Percentiles rank a stretch among this genome's conserved stretches.
Conservation (phyloP, 305 asterid species). For the Solanum hybrid region DNA sequence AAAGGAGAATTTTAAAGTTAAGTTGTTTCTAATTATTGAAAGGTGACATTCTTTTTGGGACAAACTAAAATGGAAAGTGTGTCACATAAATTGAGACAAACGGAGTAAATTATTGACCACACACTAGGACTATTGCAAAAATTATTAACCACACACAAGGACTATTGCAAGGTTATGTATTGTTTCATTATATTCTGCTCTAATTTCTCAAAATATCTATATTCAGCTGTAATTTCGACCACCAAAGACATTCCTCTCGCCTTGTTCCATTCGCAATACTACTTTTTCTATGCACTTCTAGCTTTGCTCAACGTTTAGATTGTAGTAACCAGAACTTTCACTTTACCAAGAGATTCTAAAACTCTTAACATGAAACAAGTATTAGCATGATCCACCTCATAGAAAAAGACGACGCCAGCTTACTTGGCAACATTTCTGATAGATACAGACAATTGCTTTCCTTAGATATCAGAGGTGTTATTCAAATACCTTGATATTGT, state of each 20-base stretch:
- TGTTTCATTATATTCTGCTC: not conserved
- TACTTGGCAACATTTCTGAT: not conserved
- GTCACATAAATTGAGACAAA: not conserved
- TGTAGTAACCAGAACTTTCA: not conserved
- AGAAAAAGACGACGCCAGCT: not conserved
- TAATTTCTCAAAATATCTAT: not conserved
- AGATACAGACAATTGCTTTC: not conserved
- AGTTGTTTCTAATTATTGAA: not conserved
- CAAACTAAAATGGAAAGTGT: not conserved
- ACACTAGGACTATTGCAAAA: not conserved
- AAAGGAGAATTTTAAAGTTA: not conserved
- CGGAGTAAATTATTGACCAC: not conserved
- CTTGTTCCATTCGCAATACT: not conserved
- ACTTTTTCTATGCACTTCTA: not conserved
- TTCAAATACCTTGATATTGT: not conserved
- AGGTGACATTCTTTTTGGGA: not conserved
- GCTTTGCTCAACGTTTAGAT: not conserved
- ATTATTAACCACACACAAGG: not conserved
- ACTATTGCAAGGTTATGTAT: not conserved
- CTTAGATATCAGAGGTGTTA: not conserved
- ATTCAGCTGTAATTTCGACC: not conserved
- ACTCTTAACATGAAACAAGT: not conserved
- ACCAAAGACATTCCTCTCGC: not conserved
- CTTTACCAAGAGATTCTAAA: not conserved
- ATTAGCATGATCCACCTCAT: not conserved